These are phyloP conservation scores for Ophioceras dolichostomum DNA, from an alignment of 2,329 filamentous ascomycete genomes.

Conservation along the genomic window DNA sequence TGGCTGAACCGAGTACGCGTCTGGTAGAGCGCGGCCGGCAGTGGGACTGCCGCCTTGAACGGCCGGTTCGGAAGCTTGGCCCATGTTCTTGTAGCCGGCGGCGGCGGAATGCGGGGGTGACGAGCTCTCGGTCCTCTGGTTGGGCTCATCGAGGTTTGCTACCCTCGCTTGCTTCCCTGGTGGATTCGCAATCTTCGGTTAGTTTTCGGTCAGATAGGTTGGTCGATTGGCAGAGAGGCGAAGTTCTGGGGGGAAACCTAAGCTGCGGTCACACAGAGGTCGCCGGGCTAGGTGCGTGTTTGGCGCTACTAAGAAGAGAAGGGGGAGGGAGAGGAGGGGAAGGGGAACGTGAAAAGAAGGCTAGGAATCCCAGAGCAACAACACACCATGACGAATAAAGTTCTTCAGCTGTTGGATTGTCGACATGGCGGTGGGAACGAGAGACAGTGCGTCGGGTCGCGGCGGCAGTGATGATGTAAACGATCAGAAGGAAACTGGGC, in stretches of 20 bases:
- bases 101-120: slow-evolving; percentile 34
- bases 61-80: slow-evolving; percentile 30
- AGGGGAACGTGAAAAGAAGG: too few relatives aligned
- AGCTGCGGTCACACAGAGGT: too few relatives aligned
- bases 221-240: too few relatives aligned
- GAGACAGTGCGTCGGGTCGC: background rate
- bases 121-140: slow-evolving; percentile 39
- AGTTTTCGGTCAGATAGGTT: too few relatives aligned
- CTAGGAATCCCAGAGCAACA: too few relatives aligned
- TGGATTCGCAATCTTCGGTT: too few relatives aligned
- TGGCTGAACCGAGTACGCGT: slow-evolving; percentile 51
- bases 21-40: slow-evolving; percentile 34
- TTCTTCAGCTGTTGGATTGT: slow-evolving; percentile 95
- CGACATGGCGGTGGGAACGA: slow-evolving; percentile 32
- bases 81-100: slow-evolving; percentile 41
- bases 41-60: too few relatives aligned
- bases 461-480: background rate
- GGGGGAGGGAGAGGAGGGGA: slow-evolving; percentile 19
- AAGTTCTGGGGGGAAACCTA: too few relatives aligned
- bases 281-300: too few relatives aligned
- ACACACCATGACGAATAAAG: slow-evolving; percentile 80
- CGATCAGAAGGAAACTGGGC: background rate
- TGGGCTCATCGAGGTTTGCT: slow-evolving; percentile 39
- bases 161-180: slow-evolving; percentile 78
- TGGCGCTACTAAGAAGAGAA: too few relatives aligned